These are phyloP conservation scores for Flammula alnicola DNA, from an alignment of 1,284 basidiomycete genomes.

Conservation along the genomic window DNA sequence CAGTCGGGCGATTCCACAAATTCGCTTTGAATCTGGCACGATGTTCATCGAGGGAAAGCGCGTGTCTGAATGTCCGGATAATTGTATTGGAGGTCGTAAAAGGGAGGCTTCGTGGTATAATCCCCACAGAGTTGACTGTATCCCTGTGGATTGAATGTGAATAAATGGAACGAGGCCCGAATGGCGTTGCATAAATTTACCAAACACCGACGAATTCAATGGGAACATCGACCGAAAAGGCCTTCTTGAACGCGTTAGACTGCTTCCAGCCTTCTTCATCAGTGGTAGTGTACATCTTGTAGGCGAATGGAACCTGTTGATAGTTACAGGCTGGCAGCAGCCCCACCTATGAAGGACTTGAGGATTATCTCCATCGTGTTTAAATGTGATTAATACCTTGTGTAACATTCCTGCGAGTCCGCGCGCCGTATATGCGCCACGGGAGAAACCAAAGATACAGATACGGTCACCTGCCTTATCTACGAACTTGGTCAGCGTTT, in stretches of 20 bases:
- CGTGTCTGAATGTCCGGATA: conserved; percentile 66
- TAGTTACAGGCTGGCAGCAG: conserved; percentile 55
- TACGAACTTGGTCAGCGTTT: conserved; percentile 8
- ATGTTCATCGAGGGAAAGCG: conserved; percentile 68
- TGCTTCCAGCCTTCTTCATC: conserved; percentile 46
- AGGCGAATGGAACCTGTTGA: conserved; percentile 67
- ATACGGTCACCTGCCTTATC: conserved; percentile 53
- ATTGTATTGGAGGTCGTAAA: conserved; percentile 62
- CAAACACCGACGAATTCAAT: conserved; percentile 62
- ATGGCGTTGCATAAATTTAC: conserved; percentile 31
- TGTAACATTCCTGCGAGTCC: conserved; percentile 69
- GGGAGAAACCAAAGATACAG: conserved; percentile 61
- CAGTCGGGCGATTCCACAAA: conserved; percentile 41
- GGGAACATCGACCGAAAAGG: conserved; percentile 58
- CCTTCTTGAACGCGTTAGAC: conserved; percentile 59
- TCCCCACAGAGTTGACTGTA: conserved; percentile 63
- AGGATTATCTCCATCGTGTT: neutral
- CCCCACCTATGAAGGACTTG: conserved; percentile 45
- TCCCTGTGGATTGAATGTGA: conserved; percentile 44
- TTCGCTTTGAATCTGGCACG: conserved; percentile 66
- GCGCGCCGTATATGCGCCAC: conserved; percentile 72
- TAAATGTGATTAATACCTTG: conserved; percentile 32
- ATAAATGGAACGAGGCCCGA: neutral
- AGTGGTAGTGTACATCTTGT: conserved; percentile 55
- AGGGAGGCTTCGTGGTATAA: conserved; percentile 46